A percentile compares a stretch with the other conserved stretches of the same genome.
Evolutionary conservation across 208 protist species (phyloP).

Genomic region (Trypanosoma grayi): DNA sequence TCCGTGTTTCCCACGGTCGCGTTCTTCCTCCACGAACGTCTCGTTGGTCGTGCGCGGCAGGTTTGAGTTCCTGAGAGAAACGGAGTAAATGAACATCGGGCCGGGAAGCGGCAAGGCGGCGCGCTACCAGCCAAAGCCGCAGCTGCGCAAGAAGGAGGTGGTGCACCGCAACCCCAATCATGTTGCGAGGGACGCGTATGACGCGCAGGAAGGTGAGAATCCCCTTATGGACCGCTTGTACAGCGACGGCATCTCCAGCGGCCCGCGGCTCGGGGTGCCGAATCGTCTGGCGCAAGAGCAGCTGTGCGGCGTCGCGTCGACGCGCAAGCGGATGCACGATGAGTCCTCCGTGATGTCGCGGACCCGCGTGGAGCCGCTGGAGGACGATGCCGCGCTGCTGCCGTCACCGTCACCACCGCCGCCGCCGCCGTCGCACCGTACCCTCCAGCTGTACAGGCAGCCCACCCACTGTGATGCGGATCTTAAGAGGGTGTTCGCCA

Average conservation of each 20-base stretch:
- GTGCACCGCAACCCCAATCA: constrained; percentile 86
- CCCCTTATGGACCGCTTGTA: constrained; percentile 72
- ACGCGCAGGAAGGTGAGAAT: constrained; percentile 64
- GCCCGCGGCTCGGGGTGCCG: constrained; percentile 58
- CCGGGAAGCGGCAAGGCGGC: constrained; percentile 9
- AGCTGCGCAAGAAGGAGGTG: constrained; percentile 32
- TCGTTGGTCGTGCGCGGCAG: too few relatives aligned
- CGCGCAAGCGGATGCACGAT: background rate
- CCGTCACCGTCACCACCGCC: constrained; percentile 43
- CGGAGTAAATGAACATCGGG: constrained; percentile 24
- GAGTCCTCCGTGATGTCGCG: background rate
- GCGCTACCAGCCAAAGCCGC: constrained; percentile 29
- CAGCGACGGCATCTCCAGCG: constrained; percentile 62
- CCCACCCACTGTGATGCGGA: constrained; percentile 50
- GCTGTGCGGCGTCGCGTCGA: constrained; percentile 1
- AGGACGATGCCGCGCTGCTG: constrained; percentile 24
- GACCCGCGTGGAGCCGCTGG: background rate
- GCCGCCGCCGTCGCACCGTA: constrained; percentile 8
- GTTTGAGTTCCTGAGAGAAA: too few relatives aligned
- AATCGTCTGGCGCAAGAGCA: constrained; percentile 49
- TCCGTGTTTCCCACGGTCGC: background rate
- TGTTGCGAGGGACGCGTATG: constrained; percentile 79
- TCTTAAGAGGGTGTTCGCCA: constrained; percentile 47
- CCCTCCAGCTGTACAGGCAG: constrained; percentile 72
- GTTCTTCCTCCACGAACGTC: too few relatives aligned